Conservation (phyloP, 352 stramenopile genomes). For the Phytopythium kandeliae region DNA sequence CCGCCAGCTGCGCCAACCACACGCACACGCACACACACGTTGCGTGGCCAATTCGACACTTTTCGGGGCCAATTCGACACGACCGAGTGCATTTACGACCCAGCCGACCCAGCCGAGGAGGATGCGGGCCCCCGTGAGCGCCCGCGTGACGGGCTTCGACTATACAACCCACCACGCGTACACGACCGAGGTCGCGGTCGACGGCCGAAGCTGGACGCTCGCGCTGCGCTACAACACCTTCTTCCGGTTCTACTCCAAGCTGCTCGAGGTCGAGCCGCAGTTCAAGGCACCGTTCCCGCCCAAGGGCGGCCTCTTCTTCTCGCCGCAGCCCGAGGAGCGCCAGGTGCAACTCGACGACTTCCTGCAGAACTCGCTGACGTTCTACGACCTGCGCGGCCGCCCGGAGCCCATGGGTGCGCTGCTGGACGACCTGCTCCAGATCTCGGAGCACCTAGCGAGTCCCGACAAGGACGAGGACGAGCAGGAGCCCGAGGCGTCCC, state of each 20-base stretch:
- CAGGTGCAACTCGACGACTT: constrained; percentile 64
- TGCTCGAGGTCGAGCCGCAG: constrained; percentile 36
- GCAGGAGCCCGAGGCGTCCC: constrained; percentile 5
- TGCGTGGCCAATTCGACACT: background rate
- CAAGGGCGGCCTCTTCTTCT: constrained; percentile 61
- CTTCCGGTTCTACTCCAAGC: constrained; percentile 44
- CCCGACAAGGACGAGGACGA: constrained; percentile 15
- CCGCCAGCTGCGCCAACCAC: too few species aligned
- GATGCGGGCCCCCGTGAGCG: constrained; percentile 14
- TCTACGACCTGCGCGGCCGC: constrained; percentile 37
- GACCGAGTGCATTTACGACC: background rate
- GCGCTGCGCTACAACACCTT: constrained; percentile 63
- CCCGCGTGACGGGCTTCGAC: constrained; percentile 37
- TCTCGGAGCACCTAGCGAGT: constrained; percentile 24
- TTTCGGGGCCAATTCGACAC: background rate
- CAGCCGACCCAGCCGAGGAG: background rate
- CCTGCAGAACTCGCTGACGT: constrained; percentile 40
- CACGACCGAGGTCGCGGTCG: constrained; percentile 39
- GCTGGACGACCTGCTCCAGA: constrained; percentile 49
- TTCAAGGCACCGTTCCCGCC: constrained; percentile 60
- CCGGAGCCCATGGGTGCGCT: constrained; percentile 34
- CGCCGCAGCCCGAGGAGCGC: constrained; percentile 42
- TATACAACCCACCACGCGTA: constrained; percentile 36
- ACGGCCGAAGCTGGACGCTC: constrained; percentile 37
- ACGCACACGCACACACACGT: background rate